phyloP scores from a whole-genome alignment of 441 rosid genomes.

The Biscutella auriculata region DNA sequence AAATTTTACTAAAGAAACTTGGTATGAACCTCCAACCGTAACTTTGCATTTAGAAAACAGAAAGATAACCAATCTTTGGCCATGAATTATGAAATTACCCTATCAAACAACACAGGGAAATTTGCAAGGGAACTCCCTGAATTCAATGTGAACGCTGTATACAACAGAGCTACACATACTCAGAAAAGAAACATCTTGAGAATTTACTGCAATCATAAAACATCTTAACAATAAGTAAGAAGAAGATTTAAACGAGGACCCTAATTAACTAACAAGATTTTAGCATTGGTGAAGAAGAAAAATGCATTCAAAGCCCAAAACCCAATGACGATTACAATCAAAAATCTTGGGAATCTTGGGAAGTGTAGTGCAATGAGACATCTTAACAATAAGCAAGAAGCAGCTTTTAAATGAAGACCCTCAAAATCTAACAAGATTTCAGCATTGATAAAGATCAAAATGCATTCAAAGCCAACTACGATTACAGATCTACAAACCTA shows the following conservation, averaged over 20 bases:
- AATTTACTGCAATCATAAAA: too few relatives aligned
- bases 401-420: not conserved
- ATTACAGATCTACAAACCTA: conserved; percentile 3
- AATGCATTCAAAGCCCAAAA: too few relatives aligned
- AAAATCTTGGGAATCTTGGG: conserved; percentile 2
- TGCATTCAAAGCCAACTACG: not conserved
- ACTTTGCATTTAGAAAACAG: not conserved
- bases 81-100: not conserved
- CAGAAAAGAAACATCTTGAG: too few relatives aligned
- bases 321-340: too few relatives aligned
- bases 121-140: not conserved
- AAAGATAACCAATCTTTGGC: not conserved
- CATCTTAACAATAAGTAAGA: too few relatives aligned
- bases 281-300: too few relatives aligned
- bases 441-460: not conserved
- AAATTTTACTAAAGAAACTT: too few relatives aligned
- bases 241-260: too few relatives aligned
- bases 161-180: not conserved
- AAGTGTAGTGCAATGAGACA: not conserved
- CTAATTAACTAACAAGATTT: too few relatives aligned
- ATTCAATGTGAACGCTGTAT: not conserved
- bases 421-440: not conserved
- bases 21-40: too few relatives aligned
- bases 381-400: not conserved
- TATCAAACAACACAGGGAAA: not conserved